phyloP scores from a whole-genome alignment of 768 basidiomycete species.

The Leucogyrophana mollusca region DNA sequence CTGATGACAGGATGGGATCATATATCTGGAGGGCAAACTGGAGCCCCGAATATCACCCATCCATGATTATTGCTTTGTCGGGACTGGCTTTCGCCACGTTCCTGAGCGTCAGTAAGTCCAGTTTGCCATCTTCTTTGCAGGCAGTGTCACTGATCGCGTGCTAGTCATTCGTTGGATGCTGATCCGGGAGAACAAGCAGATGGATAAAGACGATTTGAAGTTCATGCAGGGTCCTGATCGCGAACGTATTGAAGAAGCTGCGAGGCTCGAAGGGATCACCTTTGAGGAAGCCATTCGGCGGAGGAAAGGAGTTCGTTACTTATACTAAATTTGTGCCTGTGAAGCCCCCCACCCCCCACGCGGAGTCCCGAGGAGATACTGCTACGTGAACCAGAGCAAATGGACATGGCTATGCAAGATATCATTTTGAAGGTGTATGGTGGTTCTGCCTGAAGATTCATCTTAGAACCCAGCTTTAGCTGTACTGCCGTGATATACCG shows the following conservation, averaged over 20 bases:
- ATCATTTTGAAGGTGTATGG: too few relatives aligned
- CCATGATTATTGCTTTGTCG: slow-evolving; percentile 50
- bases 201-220: slow-evolving; percentile 47
- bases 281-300: slow-evolving; percentile 58
- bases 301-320: slow-evolving; percentile 57
- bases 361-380: too few relatives aligned
- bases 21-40: slow-evolving; percentile 62
- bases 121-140: neutral
- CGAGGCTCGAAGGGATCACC: slow-evolving; percentile 55
- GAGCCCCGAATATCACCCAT: slow-evolving; percentile 62
- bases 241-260: slow-evolving; percentile 55
- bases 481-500: too few relatives aligned
- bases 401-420: too few relatives aligned
- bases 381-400: too few relatives aligned
- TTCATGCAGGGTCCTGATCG: slow-evolving; percentile 44
- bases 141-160: neutral
- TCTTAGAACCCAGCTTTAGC: too few relatives aligned
- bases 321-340: slow-evolving; percentile 33
- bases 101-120: slow-evolving; percentile 33
- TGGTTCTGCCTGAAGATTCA: too few relatives aligned
- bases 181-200: slow-evolving; percentile 47
- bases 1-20: slow-evolving; percentile 47
- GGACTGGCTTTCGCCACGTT: slow-evolving; percentile 29
- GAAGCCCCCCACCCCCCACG: too few relatives aligned
- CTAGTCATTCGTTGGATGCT: slow-evolving; percentile 45